A percentile compares a stretch with the other conserved stretches of the same genome.
Evolutionary conservation across 495 filamentous ascomycete species (phyloP).

Genomic region (Aspergillus funiculosus): DNA sequence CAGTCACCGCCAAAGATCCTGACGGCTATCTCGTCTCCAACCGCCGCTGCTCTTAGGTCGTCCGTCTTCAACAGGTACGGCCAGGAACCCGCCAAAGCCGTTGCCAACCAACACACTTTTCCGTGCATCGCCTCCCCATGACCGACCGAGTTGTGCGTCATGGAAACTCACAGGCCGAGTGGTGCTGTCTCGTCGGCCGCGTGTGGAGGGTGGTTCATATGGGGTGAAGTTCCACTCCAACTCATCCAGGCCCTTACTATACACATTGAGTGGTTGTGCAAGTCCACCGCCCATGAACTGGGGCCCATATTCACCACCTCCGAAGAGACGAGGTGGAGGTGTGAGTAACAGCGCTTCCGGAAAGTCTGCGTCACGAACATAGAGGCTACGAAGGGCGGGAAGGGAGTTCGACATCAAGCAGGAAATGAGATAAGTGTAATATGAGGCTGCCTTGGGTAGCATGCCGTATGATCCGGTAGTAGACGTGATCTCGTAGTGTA

Average conservation of each 20-base stretch:
- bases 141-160: slow-evolving; percentile 47
- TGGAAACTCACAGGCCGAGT: slow-evolving; percentile 54
- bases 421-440: slow-evolving; percentile 81
- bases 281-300: slow-evolving; percentile 41
- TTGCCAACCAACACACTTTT: slow-evolving; percentile 64
- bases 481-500: slow-evolving; percentile 79
- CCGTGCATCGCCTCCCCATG: slow-evolving; percentile 57
- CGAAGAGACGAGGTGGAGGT: slow-evolving; percentile 46
- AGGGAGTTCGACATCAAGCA: slow-evolving; percentile 72
- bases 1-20: slow-evolving; percentile 40
- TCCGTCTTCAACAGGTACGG: slow-evolving; percentile 58
- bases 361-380: slow-evolving; percentile 79
- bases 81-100: slow-evolving; percentile 74
- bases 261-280: slow-evolving; percentile 66
- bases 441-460: slow-evolving; percentile 56
- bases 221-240: slow-evolving; percentile 78
- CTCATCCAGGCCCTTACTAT: slow-evolving; percentile 79
- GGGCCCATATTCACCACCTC: slow-evolving; percentile 27
- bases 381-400: slow-evolving; percentile 65
- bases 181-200: slow-evolving; percentile 29
- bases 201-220: slow-evolving; percentile 42
- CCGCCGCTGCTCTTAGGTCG: slow-evolving; percentile 36
- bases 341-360: slow-evolving; percentile 66
- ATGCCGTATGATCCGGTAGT: slow-evolving; percentile 47
- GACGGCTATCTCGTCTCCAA: slow-evolving; percentile 31